These are phyloP conservation scores for Angomonas deanei DNA, from an alignment of 208 protist species.

Conservation along the genomic window DNA sequence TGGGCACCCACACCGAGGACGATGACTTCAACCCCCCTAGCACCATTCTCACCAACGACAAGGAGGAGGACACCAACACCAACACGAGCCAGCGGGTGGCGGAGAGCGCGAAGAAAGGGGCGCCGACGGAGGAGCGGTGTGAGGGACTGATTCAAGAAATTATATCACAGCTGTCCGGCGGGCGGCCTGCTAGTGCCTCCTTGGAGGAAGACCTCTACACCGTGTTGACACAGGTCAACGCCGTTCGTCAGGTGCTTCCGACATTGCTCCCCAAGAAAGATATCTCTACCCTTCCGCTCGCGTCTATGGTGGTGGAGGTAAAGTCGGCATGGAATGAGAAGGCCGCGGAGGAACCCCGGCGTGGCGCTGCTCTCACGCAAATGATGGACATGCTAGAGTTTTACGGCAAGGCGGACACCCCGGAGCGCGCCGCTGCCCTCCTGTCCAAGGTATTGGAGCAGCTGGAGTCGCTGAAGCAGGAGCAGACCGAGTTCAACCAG, in stretches of 20 bases:
- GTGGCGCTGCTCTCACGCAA: neutral
- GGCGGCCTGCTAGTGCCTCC: neutral
- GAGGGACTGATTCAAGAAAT: neutral
- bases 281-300: neutral
- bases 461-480: conserved; percentile 35
- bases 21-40: neutral
- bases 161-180: neutral
- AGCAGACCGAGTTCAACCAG: conserved; percentile 31
- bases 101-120: too few species aligned
- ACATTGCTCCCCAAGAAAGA: neutral
- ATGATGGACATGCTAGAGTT: conserved; percentile 45
- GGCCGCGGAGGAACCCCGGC: neutral
- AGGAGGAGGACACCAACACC: too few species aligned
- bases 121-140: neutral
- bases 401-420: conserved; percentile 28
- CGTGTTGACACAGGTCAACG: neutral
- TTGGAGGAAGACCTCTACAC: neutral
- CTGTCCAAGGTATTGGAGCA: conserved; percentile 42
- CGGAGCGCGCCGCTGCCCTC: conserved; percentile 27
- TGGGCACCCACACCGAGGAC: neutral
- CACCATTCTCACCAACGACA: neutral
- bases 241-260: neutral
- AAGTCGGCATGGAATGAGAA: neutral
- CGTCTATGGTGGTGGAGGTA: neutral
- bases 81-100: too few species aligned